These are phyloP conservation scores for Herpetomonas tarakana DNA, from an alignment of 208 protist species.

Conservation along the genomic window DNA sequence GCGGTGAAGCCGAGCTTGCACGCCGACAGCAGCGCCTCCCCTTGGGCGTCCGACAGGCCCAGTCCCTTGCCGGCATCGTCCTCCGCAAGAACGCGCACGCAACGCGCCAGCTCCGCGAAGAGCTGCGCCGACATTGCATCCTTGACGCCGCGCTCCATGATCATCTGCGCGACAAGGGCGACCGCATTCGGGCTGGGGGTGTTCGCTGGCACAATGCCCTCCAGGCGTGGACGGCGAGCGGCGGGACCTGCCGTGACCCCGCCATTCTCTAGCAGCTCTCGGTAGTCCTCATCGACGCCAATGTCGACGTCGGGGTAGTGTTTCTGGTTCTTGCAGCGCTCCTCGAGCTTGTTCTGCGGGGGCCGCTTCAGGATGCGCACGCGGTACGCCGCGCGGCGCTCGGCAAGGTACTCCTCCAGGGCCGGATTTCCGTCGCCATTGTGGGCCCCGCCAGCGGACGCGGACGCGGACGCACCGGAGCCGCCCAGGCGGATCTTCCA, in stretches of 20 bases:
- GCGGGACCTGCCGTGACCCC: constrained; percentile 5
- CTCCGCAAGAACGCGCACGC: constrained; percentile 39
- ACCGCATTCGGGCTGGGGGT: constrained; percentile 49
- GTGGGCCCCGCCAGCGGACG: too few relatives aligned
- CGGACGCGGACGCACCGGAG: constrained; percentile 3
- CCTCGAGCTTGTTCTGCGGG: constrained; percentile 54
- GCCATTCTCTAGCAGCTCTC: constrained; percentile 10
- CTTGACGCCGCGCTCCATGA: constrained; percentile 79
- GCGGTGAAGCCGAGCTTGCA: constrained; percentile 78
- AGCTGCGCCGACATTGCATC: constrained; percentile 52
- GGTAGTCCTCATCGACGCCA: constrained; percentile 40
- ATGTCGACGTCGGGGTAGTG: constrained; percentile 83
- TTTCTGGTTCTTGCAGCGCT: constrained; percentile 54
- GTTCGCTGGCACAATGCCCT: constrained; percentile 52
- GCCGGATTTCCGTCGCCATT: not conserved
- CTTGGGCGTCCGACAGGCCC: constrained; percentile 51
- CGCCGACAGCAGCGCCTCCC: constrained; percentile 61
- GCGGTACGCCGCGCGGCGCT: constrained; percentile 75
- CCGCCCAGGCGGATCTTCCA: constrained; percentile 60
- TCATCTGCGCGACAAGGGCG: constrained; percentile 62
- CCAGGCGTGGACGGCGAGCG: constrained; percentile 33
- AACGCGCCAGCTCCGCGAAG: constrained; percentile 56
- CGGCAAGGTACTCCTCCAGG: constrained; percentile 53
- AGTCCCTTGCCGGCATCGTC: constrained; percentile 9
- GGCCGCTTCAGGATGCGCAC: constrained; percentile 63